phyloP scores from a whole-genome alignment of 495 filamentous ascomycete genomes.

The Penicillium silybi region DNA sequence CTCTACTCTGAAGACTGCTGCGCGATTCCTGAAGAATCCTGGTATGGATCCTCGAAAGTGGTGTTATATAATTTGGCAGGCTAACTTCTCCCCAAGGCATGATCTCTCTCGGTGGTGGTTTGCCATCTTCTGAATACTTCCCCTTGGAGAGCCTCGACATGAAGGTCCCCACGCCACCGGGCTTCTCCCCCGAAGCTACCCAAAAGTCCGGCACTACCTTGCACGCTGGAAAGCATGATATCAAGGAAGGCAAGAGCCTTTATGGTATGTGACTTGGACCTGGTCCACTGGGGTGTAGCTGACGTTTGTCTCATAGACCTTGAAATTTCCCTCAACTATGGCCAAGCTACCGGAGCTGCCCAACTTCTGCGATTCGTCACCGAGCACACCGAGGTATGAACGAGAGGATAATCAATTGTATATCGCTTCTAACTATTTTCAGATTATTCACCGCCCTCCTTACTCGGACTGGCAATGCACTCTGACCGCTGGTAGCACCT shows the following conservation, averaged over 20 bases:
- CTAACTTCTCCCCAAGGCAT: constrained; percentile 32
- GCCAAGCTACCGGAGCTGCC: constrained; percentile 76
- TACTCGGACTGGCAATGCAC: constrained; percentile 82
- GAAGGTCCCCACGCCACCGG: constrained; percentile 62
- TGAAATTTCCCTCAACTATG: constrained; percentile 83
- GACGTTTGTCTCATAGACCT: constrained; percentile 51
- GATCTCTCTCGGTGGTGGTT: constrained; percentile 88
- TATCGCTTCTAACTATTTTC: neutral
- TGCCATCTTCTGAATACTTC: constrained; percentile 87
- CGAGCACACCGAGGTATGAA: constrained; percentile 76
- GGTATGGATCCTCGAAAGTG: constrained; percentile 33
- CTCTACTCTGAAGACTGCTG: constrained; percentile 74
- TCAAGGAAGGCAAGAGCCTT: constrained; percentile 56
- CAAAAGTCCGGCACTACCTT: constrained; percentile 49
- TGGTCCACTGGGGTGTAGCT: neutral
- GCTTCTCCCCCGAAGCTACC: constrained; percentile 67
- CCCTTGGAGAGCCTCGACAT: constrained; percentile 68
- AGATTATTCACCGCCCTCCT: constrained; percentile 42
- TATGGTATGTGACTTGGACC: constrained; percentile 42
- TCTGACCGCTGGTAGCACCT: constrained; percentile 74
- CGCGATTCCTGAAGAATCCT: constrained; percentile 66
- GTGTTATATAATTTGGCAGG: neutral
- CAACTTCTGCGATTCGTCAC: constrained; percentile 86
- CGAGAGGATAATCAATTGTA: neutral
- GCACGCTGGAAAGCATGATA: constrained; percentile 77